These are phyloP conservation scores for Terfezia boudieri DNA, from an alignment of 495 filamentous ascomycete genomes.

Conservation along the genomic window DNA sequence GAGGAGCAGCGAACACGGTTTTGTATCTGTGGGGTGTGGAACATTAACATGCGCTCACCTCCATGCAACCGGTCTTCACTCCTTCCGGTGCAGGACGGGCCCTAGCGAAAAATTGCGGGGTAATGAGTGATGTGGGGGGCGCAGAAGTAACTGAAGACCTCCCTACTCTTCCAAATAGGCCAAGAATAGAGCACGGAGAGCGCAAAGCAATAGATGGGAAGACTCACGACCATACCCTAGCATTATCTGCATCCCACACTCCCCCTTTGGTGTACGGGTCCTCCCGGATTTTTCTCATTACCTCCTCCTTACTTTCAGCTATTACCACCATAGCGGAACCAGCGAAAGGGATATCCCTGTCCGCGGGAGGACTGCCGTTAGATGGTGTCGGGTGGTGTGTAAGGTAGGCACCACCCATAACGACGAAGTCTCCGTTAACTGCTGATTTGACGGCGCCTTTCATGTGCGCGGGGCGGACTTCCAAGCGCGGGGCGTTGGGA, in stretches of 20 bases:
- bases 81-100: no score
- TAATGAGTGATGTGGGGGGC: no score
- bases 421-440: background rate
- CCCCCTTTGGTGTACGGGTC: slow-evolving; percentile 46
- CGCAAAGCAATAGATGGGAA: background rate
- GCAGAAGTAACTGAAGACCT: no score
- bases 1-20: no score
- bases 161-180: no score
- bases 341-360: slow-evolving; percentile 31
- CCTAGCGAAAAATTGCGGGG: no score
- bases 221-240: background rate
- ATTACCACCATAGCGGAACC: slow-evolving; percentile 41
- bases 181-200: no score
- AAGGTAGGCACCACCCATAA: background rate
- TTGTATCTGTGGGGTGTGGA: no score
- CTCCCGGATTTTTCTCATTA: slow-evolving; percentile 35
- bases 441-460: background rate
- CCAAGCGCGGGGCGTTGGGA: background rate
- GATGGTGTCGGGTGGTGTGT: slow-evolving; percentile 22
- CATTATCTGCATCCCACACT: slow-evolving; percentile 62
- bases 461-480: background rate
- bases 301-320: slow-evolving; percentile 44
- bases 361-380: slow-evolving; percentile 32
- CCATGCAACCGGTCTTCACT: no score
- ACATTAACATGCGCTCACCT: no score